Evolutionary conservation across 2,329 filamentous ascomycete genomes (phyloP), one percentile per base, ranked within the genome.

Genomic region (Colletotrichum sp.): DNA sequence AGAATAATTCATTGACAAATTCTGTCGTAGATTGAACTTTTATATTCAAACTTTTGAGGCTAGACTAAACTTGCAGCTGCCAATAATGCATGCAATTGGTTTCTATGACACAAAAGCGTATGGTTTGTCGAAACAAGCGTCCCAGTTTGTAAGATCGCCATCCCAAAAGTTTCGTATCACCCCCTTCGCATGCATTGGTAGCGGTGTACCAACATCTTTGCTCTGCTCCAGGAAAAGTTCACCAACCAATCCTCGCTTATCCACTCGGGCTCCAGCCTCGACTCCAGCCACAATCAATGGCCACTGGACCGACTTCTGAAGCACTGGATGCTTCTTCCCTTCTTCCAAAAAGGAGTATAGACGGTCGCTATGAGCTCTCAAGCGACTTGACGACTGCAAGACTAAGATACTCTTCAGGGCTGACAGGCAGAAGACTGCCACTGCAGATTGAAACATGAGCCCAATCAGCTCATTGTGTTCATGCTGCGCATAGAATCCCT

Each of bases 121-220:
- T 30, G 82, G 80, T 60, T 75, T 78, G 61, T 85, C 83, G 64
- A 86, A 86, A 76, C 85, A 87, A 43, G 74, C 78, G 79, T 86
- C 84, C 84, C 85, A 87, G 5, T 69, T 18, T 5, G 77, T 81
- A 67, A 79, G 61, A 0, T 81, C 80, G 0, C 82, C 83, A 5
- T 77, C 77, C 85, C 85, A 86, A 60, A 84, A 86, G 21, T 30
- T 78, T 68, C 85, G 80, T 2, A 86, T 78, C 2, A 84, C 77
- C 0, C 30, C 48, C 71, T 82, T 83, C 4, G 83, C 83, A 26
- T 78, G 77, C 28, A 84, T 74, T 6, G 84, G 84, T 18, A 79
- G 78, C 52, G 80, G 80, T 3, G 81, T 81, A 4, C 82, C 83
- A 6, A 80, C 70, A 13, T 78, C 64, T 3, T 77, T 74, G 66